Conservation (phyloP, 805 yeast species). For the Lipomyces starkeyi region DNA sequence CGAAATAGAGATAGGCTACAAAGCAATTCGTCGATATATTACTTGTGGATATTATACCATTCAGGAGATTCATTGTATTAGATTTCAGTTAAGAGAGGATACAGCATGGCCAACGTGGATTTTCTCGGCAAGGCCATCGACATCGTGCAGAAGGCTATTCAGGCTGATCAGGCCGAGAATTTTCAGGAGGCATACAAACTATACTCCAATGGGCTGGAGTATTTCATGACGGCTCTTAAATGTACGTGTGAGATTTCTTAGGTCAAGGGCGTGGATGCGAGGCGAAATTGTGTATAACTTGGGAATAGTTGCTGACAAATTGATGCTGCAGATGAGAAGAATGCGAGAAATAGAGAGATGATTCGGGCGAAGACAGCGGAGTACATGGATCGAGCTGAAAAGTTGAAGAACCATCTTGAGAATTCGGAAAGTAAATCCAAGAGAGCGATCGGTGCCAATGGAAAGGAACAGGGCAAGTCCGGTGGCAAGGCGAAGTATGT, state of each 20-base stretch:
- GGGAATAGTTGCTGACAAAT: neutral
- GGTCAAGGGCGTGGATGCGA: neutral
- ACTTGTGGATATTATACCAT: neutral
- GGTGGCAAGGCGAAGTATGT: constrained; percentile 34
- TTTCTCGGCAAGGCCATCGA: constrained; percentile 95
- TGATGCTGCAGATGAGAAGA: constrained; percentile 68
- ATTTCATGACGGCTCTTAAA: constrained; percentile 92
- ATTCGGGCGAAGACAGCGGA: constrained; percentile 89
- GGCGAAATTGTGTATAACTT: neutral
- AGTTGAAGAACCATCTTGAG: constrained; percentile 85
- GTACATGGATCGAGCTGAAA: constrained; percentile 91
- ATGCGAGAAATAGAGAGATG: constrained; percentile 84
- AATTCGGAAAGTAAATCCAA: constrained; percentile 53
- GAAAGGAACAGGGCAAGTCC: constrained; percentile 30
- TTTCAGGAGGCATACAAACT: constrained; percentile 94
- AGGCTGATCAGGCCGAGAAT: constrained; percentile 85
- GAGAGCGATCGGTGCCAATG: constrained; percentile 37
- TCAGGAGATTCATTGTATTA: neutral
- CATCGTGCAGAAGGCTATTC: constrained; percentile 91
- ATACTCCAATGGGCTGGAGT: constrained; percentile 91
- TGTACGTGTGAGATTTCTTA: constrained; percentile 47
- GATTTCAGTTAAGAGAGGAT: neutral
- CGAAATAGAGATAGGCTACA: neutral
- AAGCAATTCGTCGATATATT: neutral
- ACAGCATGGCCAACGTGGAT: constrained; percentile 52